Base-by-base conservation (phyloP, 768 basidiomycete genomes). In the Leccinum incarnatum region DNA sequence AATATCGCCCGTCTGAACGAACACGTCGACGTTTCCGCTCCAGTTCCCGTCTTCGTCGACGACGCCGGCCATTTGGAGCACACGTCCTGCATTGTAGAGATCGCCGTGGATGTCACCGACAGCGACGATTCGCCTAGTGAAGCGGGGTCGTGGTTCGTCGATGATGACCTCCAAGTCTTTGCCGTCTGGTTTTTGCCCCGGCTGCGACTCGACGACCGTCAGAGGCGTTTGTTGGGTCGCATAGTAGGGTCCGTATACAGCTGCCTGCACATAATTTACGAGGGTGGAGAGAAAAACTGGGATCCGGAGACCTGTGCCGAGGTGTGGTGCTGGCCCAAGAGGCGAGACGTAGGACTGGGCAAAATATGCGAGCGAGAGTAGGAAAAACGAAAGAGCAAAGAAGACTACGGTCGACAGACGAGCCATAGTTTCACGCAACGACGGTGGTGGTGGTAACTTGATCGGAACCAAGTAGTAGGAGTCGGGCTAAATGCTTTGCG, bases 1-100 rank as follows among this genome's bases (percentile, higher is more conserved):
- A 32, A 97, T 95, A 73, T 98, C 95, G 3, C 95, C 95, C 0
- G 95, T 97, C 77, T 98, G 96, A 17, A 97, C 94, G 57, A 98
- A 87, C 49, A 88, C 85, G 68, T 94, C 90, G 1, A 88, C 83
- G 29, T 88, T 77, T 5, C 91, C 93, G 3, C 85, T 83, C 96
- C 96, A 98, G 56, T 86, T 78, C 2, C 86, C 86, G 6, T 81
- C 67, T 11, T 82, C 80, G 65, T 94, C 86, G 3, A 89, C 84
- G 5, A 98, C 87, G 1, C 80, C 79, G 1, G 92, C 84, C 79
- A 94, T 93, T 36, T 87, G 78, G 30, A 98, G 77, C 21, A 98
- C 93, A 45, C 78, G 81, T 62, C 81, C 82, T 11, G 94, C 88
- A 69, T 95, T 96, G 0, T 78, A 76, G 29, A 91, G 67, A 75